These are phyloP conservation scores for Anastatica hierochuntica DNA, from an alignment of 345 rosid genomes.

Conservation along the genomic window DNA sequence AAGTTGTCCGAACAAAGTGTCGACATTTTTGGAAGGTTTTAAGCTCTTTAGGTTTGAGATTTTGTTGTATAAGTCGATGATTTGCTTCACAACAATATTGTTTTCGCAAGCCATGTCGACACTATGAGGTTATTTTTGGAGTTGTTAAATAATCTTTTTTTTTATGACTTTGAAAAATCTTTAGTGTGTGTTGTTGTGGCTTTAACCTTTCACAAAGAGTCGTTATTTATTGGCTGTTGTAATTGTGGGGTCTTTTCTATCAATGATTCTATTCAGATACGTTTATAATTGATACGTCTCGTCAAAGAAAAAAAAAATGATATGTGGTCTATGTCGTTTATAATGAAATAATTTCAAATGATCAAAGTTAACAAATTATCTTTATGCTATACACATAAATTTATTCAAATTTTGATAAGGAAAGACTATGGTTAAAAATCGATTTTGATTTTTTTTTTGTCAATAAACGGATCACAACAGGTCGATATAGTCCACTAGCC, in stretches of 20 bases:
- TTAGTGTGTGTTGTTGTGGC: constrained; percentile 13
- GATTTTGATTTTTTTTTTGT: too few relatives aligned
- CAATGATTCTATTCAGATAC: constrained; percentile 22
- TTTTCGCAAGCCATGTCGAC: constrained; percentile 58
- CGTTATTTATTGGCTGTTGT: constrained; percentile 22
- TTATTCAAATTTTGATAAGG: too few relatives aligned
- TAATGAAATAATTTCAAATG: not conserved
- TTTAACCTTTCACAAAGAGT: constrained; percentile 17
- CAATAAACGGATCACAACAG: too few relatives aligned
- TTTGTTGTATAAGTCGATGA: constrained; percentile 48
- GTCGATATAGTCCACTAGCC: too few relatives aligned
- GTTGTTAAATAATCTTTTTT: constrained; percentile 1
- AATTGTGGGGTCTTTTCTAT: constrained; percentile 7
- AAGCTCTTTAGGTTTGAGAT: constrained; percentile 58
- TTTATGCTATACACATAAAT: too few relatives aligned
- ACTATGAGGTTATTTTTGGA: constrained; percentile 10
- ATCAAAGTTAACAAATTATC: too few relatives aligned
- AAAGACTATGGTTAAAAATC: too few relatives aligned
- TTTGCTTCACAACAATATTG: constrained; percentile 39
- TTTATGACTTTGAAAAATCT: constrained; percentile 5
- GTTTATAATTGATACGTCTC: not conserved
- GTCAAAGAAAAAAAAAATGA: not conserved
- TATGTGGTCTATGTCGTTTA: not conserved
- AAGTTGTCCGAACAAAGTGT: constrained; percentile 59
- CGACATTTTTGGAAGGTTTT: constrained; percentile 66